Conservation (phyloP, 805 yeast species). For the Hagleromyces aurorensis region DNA sequence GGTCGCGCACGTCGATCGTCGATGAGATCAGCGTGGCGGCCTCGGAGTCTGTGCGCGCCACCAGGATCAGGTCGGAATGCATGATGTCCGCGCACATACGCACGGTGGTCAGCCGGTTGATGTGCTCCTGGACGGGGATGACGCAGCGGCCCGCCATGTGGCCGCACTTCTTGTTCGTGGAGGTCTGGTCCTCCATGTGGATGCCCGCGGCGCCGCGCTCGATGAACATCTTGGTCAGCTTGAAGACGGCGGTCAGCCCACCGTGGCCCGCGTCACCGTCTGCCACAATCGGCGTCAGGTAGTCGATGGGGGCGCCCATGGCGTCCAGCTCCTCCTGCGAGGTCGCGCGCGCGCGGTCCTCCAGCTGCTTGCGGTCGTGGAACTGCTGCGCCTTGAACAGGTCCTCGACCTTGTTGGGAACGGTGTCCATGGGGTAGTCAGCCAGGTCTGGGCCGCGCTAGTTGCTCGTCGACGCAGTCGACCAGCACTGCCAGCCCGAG, state of each 20-base stretch:
- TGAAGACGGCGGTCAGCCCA: constrained; percentile 93
- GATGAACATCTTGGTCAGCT: constrained; percentile 89
- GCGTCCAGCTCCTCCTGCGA: constrained; percentile 57
- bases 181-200: constrained; percentile 98
- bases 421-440: constrained; percentile 97
- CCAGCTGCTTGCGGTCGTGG: constrained; percentile 95
- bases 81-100: constrained; percentile 92
- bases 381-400: constrained; percentile 93
- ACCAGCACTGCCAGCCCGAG: constrained; percentile 98
- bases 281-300: constrained; percentile 88
- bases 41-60: constrained; percentile 96
- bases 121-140: constrained; percentile 96
- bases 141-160: constrained; percentile 99
- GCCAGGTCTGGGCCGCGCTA: constrained; percentile 99
- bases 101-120: constrained; percentile 86
- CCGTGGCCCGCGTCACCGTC: constrained; percentile 99
- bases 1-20: constrained; percentile 91
- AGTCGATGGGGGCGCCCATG: constrained; percentile 70
- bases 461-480: constrained; percentile 94
- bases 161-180: constrained; percentile 97
- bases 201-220: constrained; percentile 99
- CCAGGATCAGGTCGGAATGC: constrained; percentile 76
- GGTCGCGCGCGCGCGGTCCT: constrained; percentile 55
- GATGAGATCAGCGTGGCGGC: constrained; percentile 94
- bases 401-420: constrained; percentile 96